Evolutionary conservation across 2,329 filamentous ascomycete species (phyloP).

Genomic region (Paecilomyces fulvus): DNA sequence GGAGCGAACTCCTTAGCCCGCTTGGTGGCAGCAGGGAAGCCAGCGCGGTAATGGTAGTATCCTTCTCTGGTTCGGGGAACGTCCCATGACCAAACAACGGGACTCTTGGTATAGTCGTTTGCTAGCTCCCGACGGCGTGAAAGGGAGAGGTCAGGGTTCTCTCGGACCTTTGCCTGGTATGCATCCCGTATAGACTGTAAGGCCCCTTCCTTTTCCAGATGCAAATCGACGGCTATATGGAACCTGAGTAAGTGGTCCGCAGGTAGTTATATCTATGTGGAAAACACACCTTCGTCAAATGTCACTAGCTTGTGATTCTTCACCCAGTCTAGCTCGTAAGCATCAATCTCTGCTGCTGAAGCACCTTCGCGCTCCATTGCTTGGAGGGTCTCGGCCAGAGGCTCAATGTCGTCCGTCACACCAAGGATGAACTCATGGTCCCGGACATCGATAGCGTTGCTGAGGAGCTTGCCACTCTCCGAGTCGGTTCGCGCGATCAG

Average conservation of each 20-base stretch:
- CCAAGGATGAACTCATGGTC: constrained; percentile 97
- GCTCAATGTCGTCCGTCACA: constrained; percentile 66
- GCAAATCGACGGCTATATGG: constrained; percentile 57
- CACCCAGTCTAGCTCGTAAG: constrained; percentile 80
- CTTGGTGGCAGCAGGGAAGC: constrained; percentile 81
- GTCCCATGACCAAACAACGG: constrained; percentile 82
- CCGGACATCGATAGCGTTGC: constrained; percentile 81
- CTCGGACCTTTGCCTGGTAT: constrained; percentile 55
- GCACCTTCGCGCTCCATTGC: constrained; percentile 79
- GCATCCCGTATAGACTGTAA: constrained; percentile 54
- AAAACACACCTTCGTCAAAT: constrained; percentile 64
- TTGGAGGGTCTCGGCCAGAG: constrained; percentile 81
- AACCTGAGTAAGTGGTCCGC: constrained; percentile 6
- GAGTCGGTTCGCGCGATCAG: constrained; percentile 93
- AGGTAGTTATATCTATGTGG: background rate
- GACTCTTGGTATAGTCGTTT: constrained; percentile 54
- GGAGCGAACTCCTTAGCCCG: constrained; percentile 85
- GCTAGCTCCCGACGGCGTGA: constrained; percentile 68
- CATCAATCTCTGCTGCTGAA: constrained; percentile 69
- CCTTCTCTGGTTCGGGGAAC: constrained; percentile 88
- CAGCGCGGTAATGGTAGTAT: constrained; percentile 47
- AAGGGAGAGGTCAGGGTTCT: constrained; percentile 67
- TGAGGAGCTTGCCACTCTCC: constrained; percentile 84
- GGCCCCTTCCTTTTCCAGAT: constrained; percentile 60
- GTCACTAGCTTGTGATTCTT: constrained; percentile 76